Conservation (phyloP, 805 yeast species). For the Metschnikowia santaceciliae region DNA sequence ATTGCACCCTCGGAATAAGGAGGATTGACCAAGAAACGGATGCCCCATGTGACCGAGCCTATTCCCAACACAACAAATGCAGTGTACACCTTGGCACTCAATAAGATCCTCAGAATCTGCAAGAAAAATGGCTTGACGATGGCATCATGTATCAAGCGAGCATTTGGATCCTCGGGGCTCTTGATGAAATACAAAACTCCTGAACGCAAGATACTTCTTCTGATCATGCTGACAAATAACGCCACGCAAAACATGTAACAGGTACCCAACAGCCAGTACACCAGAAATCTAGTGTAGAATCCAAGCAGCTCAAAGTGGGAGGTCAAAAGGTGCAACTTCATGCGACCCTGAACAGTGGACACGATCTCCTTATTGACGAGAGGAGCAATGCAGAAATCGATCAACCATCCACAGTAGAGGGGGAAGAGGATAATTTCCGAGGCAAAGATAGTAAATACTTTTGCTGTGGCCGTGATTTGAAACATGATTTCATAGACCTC, state of each 20-base stretch:
- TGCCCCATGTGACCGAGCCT: conserved; percentile 57
- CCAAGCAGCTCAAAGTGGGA: conserved; percentile 11
- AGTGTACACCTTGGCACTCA: conserved; percentile 74
- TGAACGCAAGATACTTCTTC: conserved; percentile 68
- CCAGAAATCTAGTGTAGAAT: conserved; percentile 8
- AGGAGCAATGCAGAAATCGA: conserved; percentile 69
- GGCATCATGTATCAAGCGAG: conserved; percentile 82
- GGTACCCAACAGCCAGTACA: conserved; percentile 73
- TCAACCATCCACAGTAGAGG: conserved; percentile 72
- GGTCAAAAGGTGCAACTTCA: conserved; percentile 18
- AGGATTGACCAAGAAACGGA: conserved; percentile 26
- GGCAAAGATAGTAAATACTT: conserved; percentile 70
- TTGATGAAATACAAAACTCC: conserved; percentile 91
- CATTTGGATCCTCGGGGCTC: conserved; percentile 91
- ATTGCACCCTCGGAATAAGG: conserved; percentile 12
- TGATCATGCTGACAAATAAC: conserved; percentile 76
- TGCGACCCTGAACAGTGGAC: background rate
- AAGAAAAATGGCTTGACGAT: conserved; percentile 67
- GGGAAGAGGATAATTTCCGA: conserved; percentile 87
- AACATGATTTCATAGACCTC: conserved; percentile 48
- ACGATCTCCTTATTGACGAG: conserved; percentile 26
- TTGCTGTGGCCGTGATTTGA: conserved; percentile 57
- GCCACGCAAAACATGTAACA: conserved; percentile 85
- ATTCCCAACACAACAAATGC: conserved; percentile 70
- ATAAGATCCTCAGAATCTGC: conserved; percentile 67